A percentile compares a stretch with the other conserved stretches of the same genome.
Conservation (phyloP, 2,329 filamentous ascomycete genomes). For the Tolypocladium endophyticum region DNA sequence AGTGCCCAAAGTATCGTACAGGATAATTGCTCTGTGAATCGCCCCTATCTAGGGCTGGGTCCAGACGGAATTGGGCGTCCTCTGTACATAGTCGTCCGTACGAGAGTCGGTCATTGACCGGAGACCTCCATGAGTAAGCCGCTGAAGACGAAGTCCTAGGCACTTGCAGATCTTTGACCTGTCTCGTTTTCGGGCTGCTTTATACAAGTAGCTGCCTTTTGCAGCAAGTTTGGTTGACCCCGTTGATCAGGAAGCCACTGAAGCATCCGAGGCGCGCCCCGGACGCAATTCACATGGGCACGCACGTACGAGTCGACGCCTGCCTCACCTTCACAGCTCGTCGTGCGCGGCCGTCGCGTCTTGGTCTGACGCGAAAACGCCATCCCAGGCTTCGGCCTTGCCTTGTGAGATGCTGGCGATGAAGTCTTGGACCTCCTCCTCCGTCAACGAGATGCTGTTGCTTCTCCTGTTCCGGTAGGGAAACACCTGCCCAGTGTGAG, state of each 20-base stretch:
- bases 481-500: constrained; percentile 31
- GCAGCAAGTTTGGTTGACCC: neutral
- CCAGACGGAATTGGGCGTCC: neutral
- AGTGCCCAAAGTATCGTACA: too few relatives aligned
- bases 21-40: neutral
- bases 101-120: too few relatives aligned
- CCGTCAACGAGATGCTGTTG: constrained; percentile 14
- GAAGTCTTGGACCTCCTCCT: constrained; percentile 28
- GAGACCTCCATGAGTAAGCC: too few relatives aligned
- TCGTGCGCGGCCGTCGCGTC: neutral
- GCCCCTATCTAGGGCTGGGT: neutral
- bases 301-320: neutral
- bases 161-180: neutral
- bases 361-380: neutral
- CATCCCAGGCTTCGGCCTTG: constrained; percentile 25
- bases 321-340: neutral
- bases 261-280: neutral
- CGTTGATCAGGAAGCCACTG: neutral
- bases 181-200: too few relatives aligned
- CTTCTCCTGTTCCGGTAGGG: constrained; percentile 13
- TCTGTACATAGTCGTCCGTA: too few relatives aligned
- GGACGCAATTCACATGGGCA: neutral
- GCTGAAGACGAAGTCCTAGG: too few relatives aligned
- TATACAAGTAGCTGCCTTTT: neutral
- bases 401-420: constrained; percentile 33